Conservation (phyloP, 1,139 yeast species). For the Torulaspora globosa region DNA sequence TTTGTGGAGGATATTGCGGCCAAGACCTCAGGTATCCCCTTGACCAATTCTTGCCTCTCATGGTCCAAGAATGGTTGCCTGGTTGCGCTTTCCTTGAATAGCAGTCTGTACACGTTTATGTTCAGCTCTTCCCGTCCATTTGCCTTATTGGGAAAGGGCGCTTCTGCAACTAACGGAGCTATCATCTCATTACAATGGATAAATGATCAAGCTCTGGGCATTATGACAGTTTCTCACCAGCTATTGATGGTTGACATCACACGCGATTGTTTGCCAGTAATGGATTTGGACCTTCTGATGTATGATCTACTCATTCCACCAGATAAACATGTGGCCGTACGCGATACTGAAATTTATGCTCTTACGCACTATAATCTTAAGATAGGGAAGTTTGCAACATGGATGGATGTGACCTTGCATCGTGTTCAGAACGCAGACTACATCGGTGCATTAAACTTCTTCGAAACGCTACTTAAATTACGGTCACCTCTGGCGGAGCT, state of each 20-base stretch:
- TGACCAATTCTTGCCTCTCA: conserved; percentile 63
- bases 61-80: conserved; percentile 41
- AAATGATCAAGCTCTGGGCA: conserved; percentile 46
- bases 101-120: background rate
- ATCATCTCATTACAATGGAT: conserved; percentile 62
- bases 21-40: conserved; percentile 37
- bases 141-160: conserved; percentile 36
- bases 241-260: conserved; percentile 43
- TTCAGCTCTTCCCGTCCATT: conserved; percentile 21
- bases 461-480: conserved; percentile 46
- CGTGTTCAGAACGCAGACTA: conserved; percentile 34
- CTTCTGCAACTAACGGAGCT: conserved; percentile 44
- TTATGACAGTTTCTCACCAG: conserved; percentile 48
- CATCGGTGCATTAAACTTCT: conserved; percentile 41
- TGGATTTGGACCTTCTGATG: conserved; percentile 44
- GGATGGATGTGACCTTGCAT: conserved; percentile 33
- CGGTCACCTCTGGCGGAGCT: conserved; percentile 29
- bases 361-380: conserved; percentile 29
- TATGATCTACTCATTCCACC: conserved; percentile 43
- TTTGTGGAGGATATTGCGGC: conserved; percentile 16
- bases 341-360: conserved; percentile 21
- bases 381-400: conserved; percentile 30
- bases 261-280: conserved; percentile 37
- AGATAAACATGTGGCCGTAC: conserved; percentile 37
- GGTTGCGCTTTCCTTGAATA: conserved; percentile 13